Conservation (phyloP, 2,329 filamentous ascomycete species). For the Sarocladium strictum region DNA sequence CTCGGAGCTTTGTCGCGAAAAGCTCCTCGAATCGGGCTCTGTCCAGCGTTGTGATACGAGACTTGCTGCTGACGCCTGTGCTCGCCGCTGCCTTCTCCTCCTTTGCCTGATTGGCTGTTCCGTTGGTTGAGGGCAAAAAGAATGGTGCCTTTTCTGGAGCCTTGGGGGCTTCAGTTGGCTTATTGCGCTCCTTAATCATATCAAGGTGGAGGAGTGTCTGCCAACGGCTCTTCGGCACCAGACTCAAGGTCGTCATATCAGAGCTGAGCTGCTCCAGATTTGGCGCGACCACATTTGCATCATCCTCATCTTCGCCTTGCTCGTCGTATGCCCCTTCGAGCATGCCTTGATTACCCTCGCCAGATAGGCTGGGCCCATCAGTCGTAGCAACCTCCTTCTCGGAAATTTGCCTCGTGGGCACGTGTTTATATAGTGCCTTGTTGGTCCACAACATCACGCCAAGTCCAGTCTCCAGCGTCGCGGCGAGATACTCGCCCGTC, state of each 20-base stretch:
- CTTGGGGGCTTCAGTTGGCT: slow-evolving; percentile 87
- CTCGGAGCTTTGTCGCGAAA: slow-evolving; percentile 52
- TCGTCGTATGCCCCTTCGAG: slow-evolving; percentile 72
- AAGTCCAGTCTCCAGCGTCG: slow-evolving; percentile 72
- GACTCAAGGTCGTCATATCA: slow-evolving; percentile 79
- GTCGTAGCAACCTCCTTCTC: slow-evolving; percentile 66
- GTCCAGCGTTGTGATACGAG: slow-evolving; percentile 65
- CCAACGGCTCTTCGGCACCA: slow-evolving; percentile 89
- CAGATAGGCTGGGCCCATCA: slow-evolving; percentile 67
- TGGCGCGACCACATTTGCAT: slow-evolving; percentile 48
- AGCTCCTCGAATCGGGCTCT: slow-evolving; percentile 49
- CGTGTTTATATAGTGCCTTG: slow-evolving; percentile 80
- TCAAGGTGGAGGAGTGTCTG: slow-evolving; percentile 92
- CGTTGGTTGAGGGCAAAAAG: slow-evolving; percentile 70
- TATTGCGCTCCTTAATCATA: slow-evolving; percentile 87
- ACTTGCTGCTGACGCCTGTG: slow-evolving; percentile 30
- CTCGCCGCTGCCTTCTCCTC: slow-evolving; percentile 20
- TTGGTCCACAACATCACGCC: slow-evolving; percentile 98
- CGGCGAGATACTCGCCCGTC: slow-evolving; percentile 92
- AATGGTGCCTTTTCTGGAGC: slow-evolving; percentile 91
- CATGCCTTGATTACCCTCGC: slow-evolving; percentile 70
- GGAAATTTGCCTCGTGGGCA: slow-evolving; percentile 78
- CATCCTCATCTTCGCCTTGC: slow-evolving; percentile 44
- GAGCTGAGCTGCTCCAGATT: slow-evolving; percentile 70
- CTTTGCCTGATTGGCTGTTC: slow-evolving; percentile 24